Evolutionary conservation across 169 alveolate genomes (phyloP), one percentile per base, ranked within the genome.

Genomic region (Cryptosporidium sp.): DNA sequence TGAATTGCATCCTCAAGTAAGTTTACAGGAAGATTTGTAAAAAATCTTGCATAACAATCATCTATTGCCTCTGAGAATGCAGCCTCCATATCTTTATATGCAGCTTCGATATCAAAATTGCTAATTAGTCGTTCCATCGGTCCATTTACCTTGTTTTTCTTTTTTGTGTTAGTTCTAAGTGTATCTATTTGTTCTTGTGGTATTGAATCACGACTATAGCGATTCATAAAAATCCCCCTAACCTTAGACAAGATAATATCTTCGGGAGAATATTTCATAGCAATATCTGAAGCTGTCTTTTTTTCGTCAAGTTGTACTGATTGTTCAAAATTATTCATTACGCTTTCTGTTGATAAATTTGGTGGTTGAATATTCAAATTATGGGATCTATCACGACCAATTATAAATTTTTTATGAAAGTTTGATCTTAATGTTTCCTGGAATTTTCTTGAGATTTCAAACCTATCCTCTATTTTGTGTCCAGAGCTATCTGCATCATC

Each of bases 31-130:
- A 96, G 93, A 70, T 94, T 87, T n/a, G 97, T 94, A 16, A 96
- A 93, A 87, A 96, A 96, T 41, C 98, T 91, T 45, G 97, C 97
- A 75, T 96, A 96, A 67, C 98, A 96, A 86, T 96, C 98, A 62
- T 65, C 73, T 21, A 80, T 80, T 23, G 89, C 89, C 45, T 80
- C 80, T 12, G 75, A 80, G 62, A 80, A 80, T 0, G 80, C 89
- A 12, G 71, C 89, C 9, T 80, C 89, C 21, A 80, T 80, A 61
- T 80, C 89, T 23, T 52, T 80, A 45, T 80, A 65, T n/a, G 89
- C 89, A 62, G 59, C 50, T n/a, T 80, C 75, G 37, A 50, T 70
- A 59, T 80, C 65, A 12, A 29, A 43, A 80, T 80, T 65, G 9
- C 41, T 80, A 16, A 62, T 45, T 21, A 59, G 4, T 26, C 61